phyloP scores from a whole-genome alignment of 257 asterid genomes.

The Pogostemon cablin region DNA sequence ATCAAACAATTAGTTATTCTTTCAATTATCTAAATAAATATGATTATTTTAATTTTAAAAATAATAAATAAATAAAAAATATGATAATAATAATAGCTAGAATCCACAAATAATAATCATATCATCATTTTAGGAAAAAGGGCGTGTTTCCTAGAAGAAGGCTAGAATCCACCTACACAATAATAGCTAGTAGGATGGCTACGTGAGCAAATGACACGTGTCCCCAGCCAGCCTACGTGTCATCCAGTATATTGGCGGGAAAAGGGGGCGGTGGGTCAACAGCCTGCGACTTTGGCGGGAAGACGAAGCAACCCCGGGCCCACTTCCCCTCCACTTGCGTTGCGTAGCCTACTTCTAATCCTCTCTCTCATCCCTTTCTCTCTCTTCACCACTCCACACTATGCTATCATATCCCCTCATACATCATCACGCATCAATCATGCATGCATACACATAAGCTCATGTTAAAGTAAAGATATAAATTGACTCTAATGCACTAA shows the following conservation, averaged over 20 bases:
- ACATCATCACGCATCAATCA: background rate
- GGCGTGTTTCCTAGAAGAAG: background rate
- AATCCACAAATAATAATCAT: too few relatives aligned
- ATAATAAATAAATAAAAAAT: too few relatives aligned
- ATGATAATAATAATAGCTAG: too few relatives aligned
- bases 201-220: conserved; percentile 11
- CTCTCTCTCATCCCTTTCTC: background rate
- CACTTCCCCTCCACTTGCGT: conserved; percentile 18
- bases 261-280: conserved; percentile 27
- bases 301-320: conserved; percentile 34
- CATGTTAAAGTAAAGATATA: too few relatives aligned
- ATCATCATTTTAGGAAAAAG: too few relatives aligned
- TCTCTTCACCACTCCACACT: background rate
- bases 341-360: conserved; percentile 38
- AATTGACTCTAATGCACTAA: too few relatives aligned
- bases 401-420: background rate
- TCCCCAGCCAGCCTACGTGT: background rate
- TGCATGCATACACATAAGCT: background rate
- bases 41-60: too few relatives aligned
- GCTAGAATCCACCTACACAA: background rate
- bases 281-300: conserved; percentile 38
- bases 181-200: background rate
- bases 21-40: too few relatives aligned
- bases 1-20: too few relatives aligned
- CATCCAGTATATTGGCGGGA: conserved; percentile 33